These are phyloP conservation scores for Aspergillus sp. DNA, from an alignment of 2,329 filamentous ascomycete genomes.

Conservation along the genomic window DNA sequence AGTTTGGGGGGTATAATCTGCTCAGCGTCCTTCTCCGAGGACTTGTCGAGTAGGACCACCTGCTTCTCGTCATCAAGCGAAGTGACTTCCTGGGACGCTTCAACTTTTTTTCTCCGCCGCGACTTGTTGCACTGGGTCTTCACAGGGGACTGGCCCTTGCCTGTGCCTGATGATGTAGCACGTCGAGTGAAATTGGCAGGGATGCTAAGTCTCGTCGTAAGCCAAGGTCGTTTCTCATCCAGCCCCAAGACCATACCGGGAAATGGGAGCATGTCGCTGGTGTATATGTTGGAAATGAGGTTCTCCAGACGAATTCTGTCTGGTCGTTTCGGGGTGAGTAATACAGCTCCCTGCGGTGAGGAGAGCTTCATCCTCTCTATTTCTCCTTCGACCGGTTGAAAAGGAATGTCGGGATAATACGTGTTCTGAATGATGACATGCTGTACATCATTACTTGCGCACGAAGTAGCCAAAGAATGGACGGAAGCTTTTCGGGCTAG, in stretches of 20 bases:
- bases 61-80: not conserved
- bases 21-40: not conserved
- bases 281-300: constrained; percentile 72
- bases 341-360: constrained; percentile 59
- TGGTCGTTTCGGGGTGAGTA: constrained; percentile 63
- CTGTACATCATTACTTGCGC: constrained; percentile 57
- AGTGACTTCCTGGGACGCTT: not conserved
- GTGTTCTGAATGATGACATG: constrained; percentile 87
- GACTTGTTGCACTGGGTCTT: constrained; percentile 3
- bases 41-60: not conserved
- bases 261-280: constrained; percentile 67
- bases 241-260: constrained; percentile 66
- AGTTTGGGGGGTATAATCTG: not conserved
- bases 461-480: constrained; percentile 66
- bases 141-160: constrained; percentile 10
- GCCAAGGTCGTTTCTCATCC: constrained; percentile 53
- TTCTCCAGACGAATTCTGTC: constrained; percentile 72
- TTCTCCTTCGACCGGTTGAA: constrained; percentile 38
- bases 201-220: constrained; percentile 76
- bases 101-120: not conserved
- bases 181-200: constrained; percentile 67
- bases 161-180: constrained; percentile 48
- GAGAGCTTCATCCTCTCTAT: constrained; percentile 74
- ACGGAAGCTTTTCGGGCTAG: constrained; percentile 57
- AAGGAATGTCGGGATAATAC: constrained; percentile 53